Evolutionary conservation across 352 stramenopile species (phyloP), one percentile per base, ranked within the genome.

Genomic region (Phytophthora rubi): DNA sequence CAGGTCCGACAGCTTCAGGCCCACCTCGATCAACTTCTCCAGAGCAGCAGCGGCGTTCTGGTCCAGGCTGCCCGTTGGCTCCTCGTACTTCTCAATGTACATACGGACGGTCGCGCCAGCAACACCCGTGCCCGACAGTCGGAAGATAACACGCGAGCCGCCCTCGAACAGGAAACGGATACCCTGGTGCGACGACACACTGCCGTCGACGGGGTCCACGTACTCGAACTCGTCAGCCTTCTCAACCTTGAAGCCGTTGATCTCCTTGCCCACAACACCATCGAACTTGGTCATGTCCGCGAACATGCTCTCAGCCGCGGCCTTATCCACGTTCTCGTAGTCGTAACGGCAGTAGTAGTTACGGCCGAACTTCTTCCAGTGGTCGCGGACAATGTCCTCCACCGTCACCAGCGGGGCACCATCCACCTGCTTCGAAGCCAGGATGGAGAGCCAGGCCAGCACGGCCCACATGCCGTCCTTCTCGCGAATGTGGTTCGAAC

Each of bases 21-120:
- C 97, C 63, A 96, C 86, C 15, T 97, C 86, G 44, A 98, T 98
- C 60, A 99, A 79, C 85, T 87, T 79, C 58, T 89, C 85, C 47
- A 98, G 84, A 39, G 91, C 93, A 7, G 78, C 81, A 53, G 89
- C 86, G 2, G 87, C 85, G 60, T 91, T 85, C 75, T 91, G 83
- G 35, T 68, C 71, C 69, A 99, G 83, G 51, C 96, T 94, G 59
- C 94, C 92, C 49, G 84, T 89, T 32, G 82, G 77, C 48, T 75
- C 55, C 70, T 99, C 97, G 83, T 99, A 99, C 85, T 99, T 98
- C 81, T 99, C 98, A 73, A 99, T 92, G 90, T 99, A 99, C 94
- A 99, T 98, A 70, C 97, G 94, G 71, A 99, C 96, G 3, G 97
- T 99, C 16, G 97, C 97, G 53, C 97, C 97, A 21, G 95, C 91